Percentiles rank a stretch among this genome's conserved stretches.
phyloP scores from a whole-genome alignment of 1,139 yeast genomes.

The Lodderomyces oxycetoniae region DNA sequence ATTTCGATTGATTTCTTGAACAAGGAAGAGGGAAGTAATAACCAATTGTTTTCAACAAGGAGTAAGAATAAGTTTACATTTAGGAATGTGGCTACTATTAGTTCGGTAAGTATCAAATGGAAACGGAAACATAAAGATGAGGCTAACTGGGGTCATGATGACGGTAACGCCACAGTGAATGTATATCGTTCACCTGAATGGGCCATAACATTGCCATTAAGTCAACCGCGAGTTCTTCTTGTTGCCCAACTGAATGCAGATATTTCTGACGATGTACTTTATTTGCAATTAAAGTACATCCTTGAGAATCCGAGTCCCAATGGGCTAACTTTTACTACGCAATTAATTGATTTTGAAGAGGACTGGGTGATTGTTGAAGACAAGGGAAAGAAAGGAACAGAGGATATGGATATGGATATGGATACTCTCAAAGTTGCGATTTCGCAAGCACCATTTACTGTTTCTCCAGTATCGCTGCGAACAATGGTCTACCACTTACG shows the following conservation, averaged over 20 bases:
- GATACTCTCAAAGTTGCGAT: conserved; percentile 17
- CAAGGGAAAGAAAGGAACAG: not conserved
- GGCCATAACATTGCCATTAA: conserved; percentile 54
- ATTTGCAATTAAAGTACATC: conserved; percentile 37
- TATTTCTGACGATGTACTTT: conserved; percentile 10
- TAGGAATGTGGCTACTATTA: conserved; percentile 33
- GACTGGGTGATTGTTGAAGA: conserved; percentile 27
- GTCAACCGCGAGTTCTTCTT: conserved; percentile 66
- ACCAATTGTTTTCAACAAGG: conserved; percentile 27
- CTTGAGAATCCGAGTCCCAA: conserved; percentile 74
- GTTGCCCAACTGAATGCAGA: conserved; percentile 1
- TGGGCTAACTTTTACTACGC: conserved; percentile 58
- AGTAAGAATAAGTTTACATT: conserved; percentile 40
- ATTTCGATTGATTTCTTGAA: conserved; percentile 20
- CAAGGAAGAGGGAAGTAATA: conserved; percentile 3
- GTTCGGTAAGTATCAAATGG: conserved; percentile 31
- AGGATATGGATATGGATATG: not conserved
- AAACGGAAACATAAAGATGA: conserved; percentile 17
- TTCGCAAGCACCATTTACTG: conserved; percentile 47
- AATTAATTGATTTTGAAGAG: conserved; percentile 22
- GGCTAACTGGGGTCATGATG: not conserved
- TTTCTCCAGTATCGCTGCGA: conserved; percentile 60
- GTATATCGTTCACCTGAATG: conserved; percentile 32
- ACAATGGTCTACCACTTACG: conserved; percentile 27
- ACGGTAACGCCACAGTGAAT: conserved; percentile 18